These are phyloP conservation scores for Fusarium brachygibbosum DNA, from an alignment of 2,329 filamentous ascomycete species.

Conservation along the genomic window DNA sequence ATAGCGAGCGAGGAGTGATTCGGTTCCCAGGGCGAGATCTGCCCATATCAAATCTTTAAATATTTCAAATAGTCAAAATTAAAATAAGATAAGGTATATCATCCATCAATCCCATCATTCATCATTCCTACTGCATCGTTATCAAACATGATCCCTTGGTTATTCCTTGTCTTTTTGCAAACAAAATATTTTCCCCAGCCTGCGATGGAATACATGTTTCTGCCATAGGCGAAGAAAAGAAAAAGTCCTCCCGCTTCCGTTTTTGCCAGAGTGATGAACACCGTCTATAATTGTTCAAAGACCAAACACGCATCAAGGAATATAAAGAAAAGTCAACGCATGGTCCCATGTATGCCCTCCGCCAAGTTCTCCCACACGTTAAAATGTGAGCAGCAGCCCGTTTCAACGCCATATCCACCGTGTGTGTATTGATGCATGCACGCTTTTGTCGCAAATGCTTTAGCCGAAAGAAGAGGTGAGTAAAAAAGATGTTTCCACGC, in stretches of 20 bases:
- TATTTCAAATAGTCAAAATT: constrained; percentile 25
- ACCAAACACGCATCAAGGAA: constrained; percentile 7
- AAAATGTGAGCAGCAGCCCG: constrained; percentile 14
- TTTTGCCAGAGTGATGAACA: constrained; percentile 25
- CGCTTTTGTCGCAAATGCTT: constrained; percentile 32
- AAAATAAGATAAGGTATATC: constrained; percentile 40
- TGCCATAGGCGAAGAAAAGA: constrained; percentile 15
- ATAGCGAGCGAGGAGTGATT: constrained; percentile 33
- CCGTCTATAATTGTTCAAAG: constrained; percentile 37
- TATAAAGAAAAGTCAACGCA: constrained; percentile 5
- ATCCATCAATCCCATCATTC: constrained; percentile 37
- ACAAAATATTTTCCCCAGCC: constrained; percentile 6
- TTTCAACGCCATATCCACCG: constrained; percentile 40
- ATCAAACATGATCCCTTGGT: constrained; percentile 20
- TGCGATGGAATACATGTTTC: constrained; percentile 17
- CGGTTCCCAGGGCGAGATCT: neutral
- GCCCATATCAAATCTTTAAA: neutral
- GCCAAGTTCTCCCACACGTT: constrained; percentile 5
- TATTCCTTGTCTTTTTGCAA: constrained; percentile 6
- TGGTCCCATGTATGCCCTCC: constrained; percentile 13
- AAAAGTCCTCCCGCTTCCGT: constrained; percentile 8
- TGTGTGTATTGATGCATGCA: constrained; percentile 35
- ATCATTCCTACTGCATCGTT: constrained; percentile 34
- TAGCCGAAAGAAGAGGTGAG: constrained; percentile 12
- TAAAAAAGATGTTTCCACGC: constrained; percentile 12